Evolutionary conservation across 768 basidiomycete genomes (phyloP).

Genomic region (Jaapia argillacea): DNA sequence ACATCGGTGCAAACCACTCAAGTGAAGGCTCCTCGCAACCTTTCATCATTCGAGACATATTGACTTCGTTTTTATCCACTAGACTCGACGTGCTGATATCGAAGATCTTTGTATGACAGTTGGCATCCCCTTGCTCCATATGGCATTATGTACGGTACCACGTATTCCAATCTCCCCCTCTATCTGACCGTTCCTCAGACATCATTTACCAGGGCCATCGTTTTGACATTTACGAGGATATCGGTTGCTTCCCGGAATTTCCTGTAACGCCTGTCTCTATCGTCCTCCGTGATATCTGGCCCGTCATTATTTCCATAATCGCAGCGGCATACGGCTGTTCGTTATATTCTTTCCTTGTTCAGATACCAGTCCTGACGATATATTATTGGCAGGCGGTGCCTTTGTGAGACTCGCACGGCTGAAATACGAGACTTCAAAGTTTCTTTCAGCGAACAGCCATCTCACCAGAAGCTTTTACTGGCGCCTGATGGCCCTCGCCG

Average conservation of each 20-base stretch:
- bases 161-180: too few relatives aligned
- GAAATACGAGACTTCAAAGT: conserved; percentile 20
- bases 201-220: conserved; percentile 20
- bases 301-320: conserved; percentile 29
- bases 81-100: conserved; percentile 28
- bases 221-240: conserved; percentile 20
- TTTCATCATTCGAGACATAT: neutral
- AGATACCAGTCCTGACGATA: neutral
- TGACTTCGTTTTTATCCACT: conserved; percentile 19
- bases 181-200: conserved; percentile 14
- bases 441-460: conserved; percentile 9
- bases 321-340: conserved; percentile 33
- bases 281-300: conserved; percentile 34
- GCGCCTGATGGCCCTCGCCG: conserved; percentile 15
- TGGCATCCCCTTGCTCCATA: conserved; percentile 36
- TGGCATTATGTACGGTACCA: conserved; percentile 38
- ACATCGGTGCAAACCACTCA: too few relatives aligned
- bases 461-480: conserved; percentile 13
- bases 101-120: conserved; percentile 36
- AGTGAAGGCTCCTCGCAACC: conserved; percentile 5
- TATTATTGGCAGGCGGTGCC: conserved; percentile 15
- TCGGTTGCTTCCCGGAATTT: conserved; percentile 18
- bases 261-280: conserved; percentile 29
- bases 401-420: conserved; percentile 21
- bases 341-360: conserved; percentile 8